Percentiles rank a stretch among this genome's conserved stretches.
These are phyloP conservation scores for Neurospora sp. DNA, from an alignment of 495 filamentous ascomycete species.

Conservation along the genomic window DNA sequence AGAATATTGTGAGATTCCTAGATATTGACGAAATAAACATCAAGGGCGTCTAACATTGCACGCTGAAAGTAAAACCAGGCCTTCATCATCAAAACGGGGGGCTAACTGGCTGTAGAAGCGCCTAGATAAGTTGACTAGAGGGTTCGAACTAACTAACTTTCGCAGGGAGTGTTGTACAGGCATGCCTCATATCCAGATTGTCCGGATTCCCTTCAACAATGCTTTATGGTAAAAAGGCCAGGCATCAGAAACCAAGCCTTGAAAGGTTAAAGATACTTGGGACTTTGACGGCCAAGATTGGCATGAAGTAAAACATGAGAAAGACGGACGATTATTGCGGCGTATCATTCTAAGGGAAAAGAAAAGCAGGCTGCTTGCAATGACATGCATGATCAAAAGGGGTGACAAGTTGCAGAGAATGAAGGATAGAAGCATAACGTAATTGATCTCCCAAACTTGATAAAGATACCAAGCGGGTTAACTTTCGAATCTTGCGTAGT, in stretches of 20 bases:
- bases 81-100: background rate
- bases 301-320: background rate
- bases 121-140: background rate
- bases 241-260: background rate
- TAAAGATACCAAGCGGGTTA: too few species aligned
- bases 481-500: too few species aligned
- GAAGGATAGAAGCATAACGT: too few species aligned
- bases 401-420: background rate
- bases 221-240: background rate
- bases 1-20: background rate
- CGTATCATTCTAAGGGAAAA: background rate
- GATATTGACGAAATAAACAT: background rate
- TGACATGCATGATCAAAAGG: background rate
- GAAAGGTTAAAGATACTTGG: background rate
- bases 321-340: background rate
- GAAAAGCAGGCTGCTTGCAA: background rate
- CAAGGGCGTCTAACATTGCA: background rate
- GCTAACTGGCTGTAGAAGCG: background rate
- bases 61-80: background rate
- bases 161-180: background rate
- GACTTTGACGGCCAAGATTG: background rate
- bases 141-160: background rate
- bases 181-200: background rate
- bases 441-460: too few species aligned
- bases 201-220: background rate